Percentiles rank a stretch among this genome's conserved stretches.
Evolutionary conservation across 495 filamentous ascomycete species (phyloP).

Genomic region (Hypoxylon lenormandii): DNA sequence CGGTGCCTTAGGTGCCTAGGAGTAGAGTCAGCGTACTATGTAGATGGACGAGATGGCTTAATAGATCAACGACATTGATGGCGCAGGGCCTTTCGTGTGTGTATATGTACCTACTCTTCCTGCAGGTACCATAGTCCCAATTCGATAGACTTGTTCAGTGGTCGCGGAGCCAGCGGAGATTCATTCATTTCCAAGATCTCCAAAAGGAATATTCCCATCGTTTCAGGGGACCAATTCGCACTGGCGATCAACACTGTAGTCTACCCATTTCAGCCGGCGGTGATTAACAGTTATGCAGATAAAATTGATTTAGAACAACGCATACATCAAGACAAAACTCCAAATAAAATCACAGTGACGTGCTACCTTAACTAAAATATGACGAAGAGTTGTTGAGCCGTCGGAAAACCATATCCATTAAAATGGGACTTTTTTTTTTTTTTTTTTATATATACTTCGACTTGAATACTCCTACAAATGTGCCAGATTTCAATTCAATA

Average conservation of each 20-base stretch:
- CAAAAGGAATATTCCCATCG: constrained; percentile 32
- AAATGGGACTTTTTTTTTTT: too few relatives aligned
- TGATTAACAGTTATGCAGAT: constrained; percentile 32
- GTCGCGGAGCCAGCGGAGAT: constrained; percentile 29
- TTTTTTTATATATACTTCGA: too few relatives aligned
- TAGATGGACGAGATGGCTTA: constrained; percentile 8
- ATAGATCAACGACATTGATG: constrained; percentile 26
- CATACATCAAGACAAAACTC: constrained; percentile 7
- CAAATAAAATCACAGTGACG: constrained; percentile 6
- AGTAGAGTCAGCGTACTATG: background rate
- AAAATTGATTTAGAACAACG: constrained; percentile 16
- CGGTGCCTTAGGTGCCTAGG: too few relatives aligned
- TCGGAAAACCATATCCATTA: background rate
- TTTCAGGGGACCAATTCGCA: constrained; percentile 20
- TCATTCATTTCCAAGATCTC: constrained; percentile 28
- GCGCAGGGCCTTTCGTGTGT: constrained; percentile 18
- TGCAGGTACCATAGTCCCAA: constrained; percentile 27
- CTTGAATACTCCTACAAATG: too few relatives aligned
- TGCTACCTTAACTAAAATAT: background rate
- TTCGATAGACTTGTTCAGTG: background rate
- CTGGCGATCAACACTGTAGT: constrained; percentile 31
- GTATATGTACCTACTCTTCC: constrained; percentile 16
- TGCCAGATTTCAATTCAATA: too few relatives aligned
- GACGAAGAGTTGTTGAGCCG: constrained; percentile 6
- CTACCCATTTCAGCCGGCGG: constrained; percentile 27